These are phyloP conservation scores for Xerocomus nothofagi DNA, from an alignment of 1,284 basidiomycete species.

Conservation along the genomic window DNA sequence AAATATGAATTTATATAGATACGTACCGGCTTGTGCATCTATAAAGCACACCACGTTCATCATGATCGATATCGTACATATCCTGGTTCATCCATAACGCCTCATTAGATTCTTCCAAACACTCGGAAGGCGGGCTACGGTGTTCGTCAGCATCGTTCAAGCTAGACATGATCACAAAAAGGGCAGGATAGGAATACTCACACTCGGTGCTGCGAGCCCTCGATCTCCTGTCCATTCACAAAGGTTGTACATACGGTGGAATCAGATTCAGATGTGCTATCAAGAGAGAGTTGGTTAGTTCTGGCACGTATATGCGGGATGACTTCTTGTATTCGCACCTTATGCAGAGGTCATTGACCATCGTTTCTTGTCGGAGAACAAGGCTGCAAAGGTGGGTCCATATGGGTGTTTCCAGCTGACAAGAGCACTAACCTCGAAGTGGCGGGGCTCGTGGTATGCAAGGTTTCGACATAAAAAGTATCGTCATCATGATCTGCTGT, in stretches of 20 bases:
- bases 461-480: background rate
- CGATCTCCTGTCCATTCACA: background rate
- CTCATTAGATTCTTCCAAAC: conserved; percentile 2
- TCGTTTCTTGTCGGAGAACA: background rate
- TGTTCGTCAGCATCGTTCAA: background rate
- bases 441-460: background rate
- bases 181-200: background rate
- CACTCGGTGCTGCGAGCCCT: background rate
- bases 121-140: conserved; percentile 10
- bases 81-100: background rate
- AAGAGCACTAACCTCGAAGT: background rate
- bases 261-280: background rate
- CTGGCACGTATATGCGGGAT: background rate
- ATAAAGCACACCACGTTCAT: conserved; percentile 1
- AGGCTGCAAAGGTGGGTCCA: background rate
- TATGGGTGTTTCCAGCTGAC: background rate
- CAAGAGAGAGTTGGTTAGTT: background rate
- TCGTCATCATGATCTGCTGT: background rate
- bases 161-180: background rate
- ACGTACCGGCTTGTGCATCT: conserved; percentile 17
- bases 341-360: too few relatives aligned
- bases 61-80: conserved; percentile 6
- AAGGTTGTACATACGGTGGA: background rate
- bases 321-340: background rate
- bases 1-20: background rate